Conservation (phyloP, 208 protist species). For the Perkinsela sp. region DNA sequence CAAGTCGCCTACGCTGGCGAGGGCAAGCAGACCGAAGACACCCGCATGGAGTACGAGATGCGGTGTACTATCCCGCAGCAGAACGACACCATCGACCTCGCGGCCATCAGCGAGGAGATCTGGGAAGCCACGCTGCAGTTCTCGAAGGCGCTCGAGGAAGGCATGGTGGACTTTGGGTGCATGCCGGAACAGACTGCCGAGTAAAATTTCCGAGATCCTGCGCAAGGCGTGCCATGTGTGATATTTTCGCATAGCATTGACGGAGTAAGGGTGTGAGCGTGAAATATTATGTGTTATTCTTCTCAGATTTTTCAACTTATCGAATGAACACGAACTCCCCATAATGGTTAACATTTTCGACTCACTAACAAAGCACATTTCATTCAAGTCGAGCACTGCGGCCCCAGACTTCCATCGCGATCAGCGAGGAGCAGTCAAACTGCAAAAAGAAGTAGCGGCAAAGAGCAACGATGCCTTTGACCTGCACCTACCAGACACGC, state of each 20-base stretch:
- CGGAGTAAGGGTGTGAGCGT: no score
- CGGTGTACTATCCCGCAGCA: slow-evolving; percentile 36
- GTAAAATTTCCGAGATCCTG: no score
- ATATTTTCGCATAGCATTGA: no score
- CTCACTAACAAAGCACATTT: not conserved
- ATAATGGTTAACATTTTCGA: not conserved
- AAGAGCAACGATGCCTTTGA: not conserved
- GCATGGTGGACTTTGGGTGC: slow-evolving; percentile 25
- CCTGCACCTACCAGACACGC: not conserved
- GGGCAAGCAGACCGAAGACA: not conserved
- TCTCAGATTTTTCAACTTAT: no score
- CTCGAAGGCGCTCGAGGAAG: slow-evolving; percentile 23
- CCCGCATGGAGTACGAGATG: slow-evolving; percentile 54
- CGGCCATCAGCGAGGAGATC: slow-evolving; percentile 23
- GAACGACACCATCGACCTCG: slow-evolving; percentile 21
- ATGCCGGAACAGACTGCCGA: no score
- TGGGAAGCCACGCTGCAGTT: slow-evolving; percentile 37
- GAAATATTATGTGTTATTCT: no score
- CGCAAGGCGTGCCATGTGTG: no score
- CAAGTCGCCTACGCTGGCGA: not conserved
- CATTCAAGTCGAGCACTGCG: not conserved
- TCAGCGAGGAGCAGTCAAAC: no score
- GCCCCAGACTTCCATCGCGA: not conserved
- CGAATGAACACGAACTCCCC: no score
- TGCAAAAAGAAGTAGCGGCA: no score